Evolutionary conservation across 208 protist species (phyloP).

Genomic region (Wallacemonas collosoma): DNA sequence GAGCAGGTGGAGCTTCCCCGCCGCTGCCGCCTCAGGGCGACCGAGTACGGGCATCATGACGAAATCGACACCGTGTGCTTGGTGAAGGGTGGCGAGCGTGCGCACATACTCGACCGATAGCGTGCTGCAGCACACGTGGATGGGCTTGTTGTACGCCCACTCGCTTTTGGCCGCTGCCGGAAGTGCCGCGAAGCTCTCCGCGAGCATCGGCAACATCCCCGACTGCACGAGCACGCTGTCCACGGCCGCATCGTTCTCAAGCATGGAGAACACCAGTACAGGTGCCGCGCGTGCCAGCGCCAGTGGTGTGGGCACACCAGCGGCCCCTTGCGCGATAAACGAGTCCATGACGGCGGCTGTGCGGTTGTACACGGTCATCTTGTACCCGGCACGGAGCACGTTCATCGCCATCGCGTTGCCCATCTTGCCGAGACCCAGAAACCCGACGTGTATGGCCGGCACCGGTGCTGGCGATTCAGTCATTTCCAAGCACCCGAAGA

Average conservation of each 20-base stretch:
- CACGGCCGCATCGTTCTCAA: slow-evolving; percentile 23
- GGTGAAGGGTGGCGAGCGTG: slow-evolving; percentile 15
- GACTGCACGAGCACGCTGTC: slow-evolving; percentile 19
- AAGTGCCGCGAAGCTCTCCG: neutral
- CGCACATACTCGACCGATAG: slow-evolving; percentile 27
- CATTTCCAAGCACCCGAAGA: neutral
- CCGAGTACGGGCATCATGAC: slow-evolving; percentile 33
- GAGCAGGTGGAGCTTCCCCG: slow-evolving; percentile 34
- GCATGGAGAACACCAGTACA: slow-evolving; percentile 36
- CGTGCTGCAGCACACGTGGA: slow-evolving; percentile 38
- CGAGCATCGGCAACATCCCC: slow-evolving; percentile 26
- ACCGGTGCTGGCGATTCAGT: neutral
- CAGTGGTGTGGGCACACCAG: slow-evolving; percentile 8
- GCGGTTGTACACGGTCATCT: slow-evolving; percentile 41
- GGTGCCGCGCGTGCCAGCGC: slow-evolving; percentile 25
- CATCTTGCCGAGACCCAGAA: slow-evolving; percentile 40
- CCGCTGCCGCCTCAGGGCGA: slow-evolving; percentile 31
- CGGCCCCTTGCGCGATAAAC: slow-evolving; percentile 18
- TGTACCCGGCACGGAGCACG: slow-evolving; percentile 18
- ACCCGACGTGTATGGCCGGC: slow-evolving; percentile 19
- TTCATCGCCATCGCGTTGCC: slow-evolving; percentile 28
- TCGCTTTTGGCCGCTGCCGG: neutral
- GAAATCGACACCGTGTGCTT: slow-evolving; percentile 18
- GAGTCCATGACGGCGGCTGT: slow-evolving; percentile 18
- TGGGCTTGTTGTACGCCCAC: slow-evolving; percentile 13